Percentiles rank a stretch among this genome's conserved stretches.
Evolutionary conservation across 2,329 filamentous ascomycete genomes (phyloP).

Genomic region (Ophiobolus disseminans): DNA sequence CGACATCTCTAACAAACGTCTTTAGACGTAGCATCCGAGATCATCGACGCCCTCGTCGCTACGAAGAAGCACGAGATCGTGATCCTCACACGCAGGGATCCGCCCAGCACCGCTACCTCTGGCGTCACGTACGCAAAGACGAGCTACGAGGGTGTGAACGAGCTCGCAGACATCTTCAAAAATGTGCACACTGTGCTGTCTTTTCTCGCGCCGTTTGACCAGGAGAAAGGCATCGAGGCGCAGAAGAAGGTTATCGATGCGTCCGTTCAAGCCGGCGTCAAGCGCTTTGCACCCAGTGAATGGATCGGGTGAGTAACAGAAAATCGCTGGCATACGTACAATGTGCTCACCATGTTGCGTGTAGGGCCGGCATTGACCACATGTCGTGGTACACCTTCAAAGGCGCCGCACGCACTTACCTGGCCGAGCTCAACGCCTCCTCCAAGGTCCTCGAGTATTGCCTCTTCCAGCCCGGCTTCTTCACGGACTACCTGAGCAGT

Average conservation of each 20-base stretch:
- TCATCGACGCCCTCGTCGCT: conserved; percentile 59
- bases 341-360: conserved; percentile 4
- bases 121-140: conserved; percentile 3
- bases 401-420: conserved; percentile 54
- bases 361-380: conserved; percentile 40
- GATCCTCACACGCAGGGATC: conserved; percentile 51
- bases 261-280: conserved; percentile 27
- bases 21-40: conserved; percentile 58
- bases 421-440: conserved; percentile 59
- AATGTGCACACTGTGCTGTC: conserved; percentile 62
- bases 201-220: conserved; percentile 52
- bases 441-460: conserved; percentile 61
- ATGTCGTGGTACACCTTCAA: conserved; percentile 62
- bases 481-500: conserved; percentile 60
- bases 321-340: background rate
- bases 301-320: conserved; percentile 27
- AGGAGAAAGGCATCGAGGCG: conserved; percentile 5
- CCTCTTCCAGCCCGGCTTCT: conserved; percentile 61
- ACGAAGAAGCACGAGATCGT: conserved; percentile 59
- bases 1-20: background rate
- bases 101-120: background rate
- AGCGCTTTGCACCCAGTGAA: conserved; percentile 34
- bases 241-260: conserved; percentile 34
- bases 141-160: conserved; percentile 7
- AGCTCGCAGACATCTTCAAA: conserved; percentile 38